Percentiles rank a stretch among this genome's conserved stretches.
Conservation (phyloP, 2,329 filamentous ascomycete species). For the Elsinoe necatrix region DNA sequence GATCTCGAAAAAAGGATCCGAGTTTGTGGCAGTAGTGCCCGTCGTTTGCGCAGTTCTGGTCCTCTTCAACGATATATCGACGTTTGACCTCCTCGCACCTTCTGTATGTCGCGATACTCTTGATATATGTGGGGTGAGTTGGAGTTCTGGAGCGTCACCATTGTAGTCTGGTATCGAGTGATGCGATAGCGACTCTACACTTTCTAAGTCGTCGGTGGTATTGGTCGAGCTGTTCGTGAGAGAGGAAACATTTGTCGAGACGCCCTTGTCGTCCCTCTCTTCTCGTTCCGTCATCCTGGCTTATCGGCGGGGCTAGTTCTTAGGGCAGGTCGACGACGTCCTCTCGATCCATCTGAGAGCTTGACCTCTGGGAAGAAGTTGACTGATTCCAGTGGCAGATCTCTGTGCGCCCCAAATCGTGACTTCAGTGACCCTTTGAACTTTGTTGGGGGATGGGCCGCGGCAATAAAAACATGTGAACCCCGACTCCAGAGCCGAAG, state of each 20-base stretch:
- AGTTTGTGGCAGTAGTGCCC: constrained; percentile 23
- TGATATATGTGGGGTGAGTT: constrained; percentile 24
- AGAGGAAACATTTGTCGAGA: constrained; percentile 8
- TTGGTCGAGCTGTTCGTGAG: constrained; percentile 3
- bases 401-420: background rate
- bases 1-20: constrained; percentile 59
- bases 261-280: constrained; percentile 11
- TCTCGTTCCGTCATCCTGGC: constrained; percentile 12
- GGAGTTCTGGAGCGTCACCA: constrained; percentile 21
- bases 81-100: constrained; percentile 9
- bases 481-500: background rate
- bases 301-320: background rate
- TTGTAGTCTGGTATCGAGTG: constrained; percentile 17
- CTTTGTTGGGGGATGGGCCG: background rate
- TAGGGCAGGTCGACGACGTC: background rate
- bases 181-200: constrained; percentile 5
- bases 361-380: background rate
- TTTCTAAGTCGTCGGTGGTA: constrained; percentile 2
- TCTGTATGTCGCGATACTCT: constrained; percentile 14
- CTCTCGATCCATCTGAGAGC: background rate
- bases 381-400: background rate
- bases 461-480: constrained; percentile 3
- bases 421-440: background rate
- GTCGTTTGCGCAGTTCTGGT: constrained; percentile 15
- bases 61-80: constrained; percentile 14